phyloP scores from a whole-genome alignment of 225 moss, liverwort and hornwort genomes.

The Bryum argenteum region DNA sequence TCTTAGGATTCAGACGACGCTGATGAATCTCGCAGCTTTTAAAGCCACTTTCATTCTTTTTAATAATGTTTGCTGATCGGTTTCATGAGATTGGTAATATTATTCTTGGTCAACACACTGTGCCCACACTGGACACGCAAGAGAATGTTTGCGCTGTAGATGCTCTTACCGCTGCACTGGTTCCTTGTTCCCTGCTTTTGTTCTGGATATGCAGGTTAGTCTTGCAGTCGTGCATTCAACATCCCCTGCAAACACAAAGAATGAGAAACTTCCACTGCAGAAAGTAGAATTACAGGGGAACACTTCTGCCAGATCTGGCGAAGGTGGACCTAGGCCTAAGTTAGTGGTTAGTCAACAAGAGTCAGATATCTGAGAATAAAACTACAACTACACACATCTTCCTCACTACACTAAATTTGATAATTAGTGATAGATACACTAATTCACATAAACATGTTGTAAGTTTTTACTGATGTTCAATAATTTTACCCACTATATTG shows the following conservation, averaged over 20 bases:
- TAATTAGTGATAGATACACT: too few species aligned
- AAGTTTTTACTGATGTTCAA: too few species aligned
- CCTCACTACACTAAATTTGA: too few species aligned
- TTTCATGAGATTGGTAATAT: not conserved
- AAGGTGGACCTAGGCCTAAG: too few species aligned
- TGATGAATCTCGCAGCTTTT: not conserved
- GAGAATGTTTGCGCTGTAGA: constrained; percentile 18
- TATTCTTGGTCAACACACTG: not conserved
- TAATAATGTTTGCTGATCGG: not conserved
- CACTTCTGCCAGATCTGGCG: too few species aligned
- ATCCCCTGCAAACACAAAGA: not conserved
- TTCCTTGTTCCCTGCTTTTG: not conserved
- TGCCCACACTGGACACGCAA: not conserved
- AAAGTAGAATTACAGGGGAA: too few species aligned
- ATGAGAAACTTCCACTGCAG: too few species aligned
- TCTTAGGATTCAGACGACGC: not conserved
- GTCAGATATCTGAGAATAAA: too few species aligned
- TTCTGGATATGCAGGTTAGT: not conserved
- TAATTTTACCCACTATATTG: too few species aligned
- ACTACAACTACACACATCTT: too few species aligned
- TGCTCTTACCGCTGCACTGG: not conserved
- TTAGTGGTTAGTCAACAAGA: too few species aligned
- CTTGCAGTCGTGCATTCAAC: not conserved
- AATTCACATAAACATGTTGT: too few species aligned
- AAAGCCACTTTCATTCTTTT: not conserved